Evolutionary conservation across 2,329 filamentous ascomycete species (phyloP), one percentile per base, ranked within the genome.

Genomic region (Beauveria sp.): DNA sequence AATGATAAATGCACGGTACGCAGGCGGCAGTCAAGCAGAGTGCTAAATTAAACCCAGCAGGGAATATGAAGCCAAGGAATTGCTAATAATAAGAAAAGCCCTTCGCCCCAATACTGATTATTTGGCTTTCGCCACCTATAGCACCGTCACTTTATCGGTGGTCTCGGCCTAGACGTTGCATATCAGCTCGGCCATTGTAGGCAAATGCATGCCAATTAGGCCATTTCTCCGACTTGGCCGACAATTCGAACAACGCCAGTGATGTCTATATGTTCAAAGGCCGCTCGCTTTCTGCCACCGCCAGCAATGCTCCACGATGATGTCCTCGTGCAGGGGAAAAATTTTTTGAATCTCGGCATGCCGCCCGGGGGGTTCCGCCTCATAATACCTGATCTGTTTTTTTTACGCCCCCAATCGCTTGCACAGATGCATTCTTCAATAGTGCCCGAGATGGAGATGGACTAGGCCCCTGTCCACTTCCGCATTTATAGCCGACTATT

Each of bases 401-500:
- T 34, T 42, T 42, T 50, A 58, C 43, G 55, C 55, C 55, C 55
- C 55, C 43, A 58, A 40, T 45, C 38, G 45, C 20, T 58, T 40
- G 16, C 26, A 58, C 45, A 46, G 54, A 47, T 58, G 20, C 20
- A 34, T 42, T 49, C 24, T 30, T 58, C 34, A 28, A 42, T 58
- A 58, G 46, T 50, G 45, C 45, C 45, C 45, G 45, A 42, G 55
- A 58, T 50, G 55, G 28, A 26, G 28, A 26, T 50, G 30, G 30
- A 10, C 30, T 46, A 16, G 10, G 18, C 6, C 20, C 30, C 20
- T 42, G 45, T 50, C 45, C 45, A 50, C 46, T 50, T 38, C 28
- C 28, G 12, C 28, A 24, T 20, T 55, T 49, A 34, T 28, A 38
- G 9, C 28, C 20, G 18, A 22, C 9, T 16, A 24, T 8, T 40